phyloP scores from a whole-genome alignment of 2,329 filamentous ascomycete genomes.

The Cercospora zeina region DNA sequence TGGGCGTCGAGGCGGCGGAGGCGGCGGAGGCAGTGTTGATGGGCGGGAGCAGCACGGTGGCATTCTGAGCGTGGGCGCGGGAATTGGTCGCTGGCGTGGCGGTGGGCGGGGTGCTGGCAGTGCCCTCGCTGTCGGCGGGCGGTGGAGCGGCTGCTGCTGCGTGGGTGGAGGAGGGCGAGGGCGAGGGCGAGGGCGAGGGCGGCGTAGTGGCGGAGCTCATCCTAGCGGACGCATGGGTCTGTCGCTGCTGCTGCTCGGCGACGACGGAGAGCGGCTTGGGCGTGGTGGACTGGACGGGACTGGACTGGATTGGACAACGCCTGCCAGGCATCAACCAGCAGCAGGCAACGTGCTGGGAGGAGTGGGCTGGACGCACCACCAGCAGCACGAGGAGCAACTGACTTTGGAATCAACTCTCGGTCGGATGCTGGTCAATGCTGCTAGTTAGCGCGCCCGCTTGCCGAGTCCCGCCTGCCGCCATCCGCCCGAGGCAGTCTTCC shows the following conservation, averaged over 20 bases:
- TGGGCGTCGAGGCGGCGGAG: conserved; percentile 15
- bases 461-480: background rate
- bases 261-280: background rate
- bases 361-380: too few relatives aligned
- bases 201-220: background rate
- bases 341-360: too few relatives aligned
- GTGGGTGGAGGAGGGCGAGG: conserved; percentile 1
- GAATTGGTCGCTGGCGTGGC: conserved; percentile 2
- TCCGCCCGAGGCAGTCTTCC: background rate
- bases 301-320: too few relatives aligned
- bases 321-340: too few relatives aligned
- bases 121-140: conserved; percentile 1
- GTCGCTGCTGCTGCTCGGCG: background rate
- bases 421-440: background rate
- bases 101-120: background rate
- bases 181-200: too few relatives aligned
- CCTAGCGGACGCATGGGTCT: conserved; percentile 7
- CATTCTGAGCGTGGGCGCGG: conserved; percentile 20
- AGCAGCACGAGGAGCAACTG: too few relatives aligned
- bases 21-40: conserved; percentile 20
- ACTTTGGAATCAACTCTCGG: too few relatives aligned
- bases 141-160: background rate
- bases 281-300: background rate
- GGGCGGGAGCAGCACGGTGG: conserved; percentile 19
- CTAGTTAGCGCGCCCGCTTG: background rate